These are phyloP conservation scores for Mediolabrus comicus DNA, from an alignment of 108 stramenopile genomes.

Conservation along the genomic window DNA sequence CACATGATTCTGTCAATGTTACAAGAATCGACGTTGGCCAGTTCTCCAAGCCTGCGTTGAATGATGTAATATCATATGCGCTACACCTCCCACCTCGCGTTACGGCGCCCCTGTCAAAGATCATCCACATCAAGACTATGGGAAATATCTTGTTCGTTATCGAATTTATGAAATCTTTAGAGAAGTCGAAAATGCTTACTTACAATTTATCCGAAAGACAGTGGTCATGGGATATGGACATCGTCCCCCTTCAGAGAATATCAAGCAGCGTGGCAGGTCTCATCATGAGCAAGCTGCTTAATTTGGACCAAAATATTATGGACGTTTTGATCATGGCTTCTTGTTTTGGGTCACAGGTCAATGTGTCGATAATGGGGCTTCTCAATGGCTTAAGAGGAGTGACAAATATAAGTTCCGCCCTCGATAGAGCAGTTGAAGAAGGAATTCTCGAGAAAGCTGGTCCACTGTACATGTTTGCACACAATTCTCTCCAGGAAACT, in stretches of 20 bases:
- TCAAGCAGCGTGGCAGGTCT: neutral
- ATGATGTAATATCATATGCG: neutral
- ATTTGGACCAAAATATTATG: neutral
- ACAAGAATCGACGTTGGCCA: neutral
- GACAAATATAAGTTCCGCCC: neutral
- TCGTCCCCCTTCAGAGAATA: neutral
- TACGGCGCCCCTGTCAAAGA: constrained; percentile 16
- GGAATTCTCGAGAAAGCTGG: constrained; percentile 7
- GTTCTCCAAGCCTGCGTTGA: neutral
- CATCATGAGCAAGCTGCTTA: neutral
- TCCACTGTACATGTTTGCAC: neutral
- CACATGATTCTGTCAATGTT: neutral
- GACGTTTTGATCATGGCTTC: neutral
- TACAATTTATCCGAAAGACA: constrained; percentile 31
- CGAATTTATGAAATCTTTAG: constrained; percentile 29
- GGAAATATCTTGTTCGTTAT: constrained; percentile 38
- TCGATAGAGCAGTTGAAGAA: neutral
- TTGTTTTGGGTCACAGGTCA: neutral
- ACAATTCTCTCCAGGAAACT: neutral
- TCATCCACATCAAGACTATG: constrained; percentile 29
- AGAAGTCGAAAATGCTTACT: constrained; percentile 8
- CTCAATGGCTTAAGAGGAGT: neutral
- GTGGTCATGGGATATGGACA: constrained; percentile 32
- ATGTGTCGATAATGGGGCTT: neutral
- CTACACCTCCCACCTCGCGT: constrained; percentile 4